Evolutionary conservation across 192 early-diverging fungal species (phyloP).

Genomic region (Gaertneriomyces sp.): DNA sequence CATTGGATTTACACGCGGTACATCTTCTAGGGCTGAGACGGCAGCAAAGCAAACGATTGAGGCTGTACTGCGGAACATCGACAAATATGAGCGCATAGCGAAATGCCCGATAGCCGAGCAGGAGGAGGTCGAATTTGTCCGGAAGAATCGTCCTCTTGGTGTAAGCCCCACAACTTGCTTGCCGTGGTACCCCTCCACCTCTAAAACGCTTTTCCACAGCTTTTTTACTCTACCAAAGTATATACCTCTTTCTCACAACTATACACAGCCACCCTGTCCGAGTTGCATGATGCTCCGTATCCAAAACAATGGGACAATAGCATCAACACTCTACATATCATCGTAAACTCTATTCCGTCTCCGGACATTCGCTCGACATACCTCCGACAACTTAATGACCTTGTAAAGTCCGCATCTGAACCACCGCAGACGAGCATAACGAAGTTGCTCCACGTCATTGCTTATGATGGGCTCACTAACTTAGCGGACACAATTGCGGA

Average conservation of each 20-base stretch:
- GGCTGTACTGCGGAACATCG: slow-evolving; percentile 12
- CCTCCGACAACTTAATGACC: slow-evolving; percentile 21
- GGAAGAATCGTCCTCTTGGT: background rate
- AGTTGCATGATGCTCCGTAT: background rate
- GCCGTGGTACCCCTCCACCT: background rate
- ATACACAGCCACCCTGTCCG: background rate
- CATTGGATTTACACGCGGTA: slow-evolving; percentile 1
- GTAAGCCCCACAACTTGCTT: no score
- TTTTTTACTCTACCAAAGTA: background rate
- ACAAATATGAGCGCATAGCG: background rate
- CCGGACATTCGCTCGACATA: slow-evolving; percentile 8
- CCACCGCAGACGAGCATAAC: background rate
- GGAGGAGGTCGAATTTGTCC: background rate
- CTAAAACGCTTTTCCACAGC: slow-evolving; percentile 8
- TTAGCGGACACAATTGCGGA: slow-evolving; percentile 30
- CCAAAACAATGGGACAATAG: background rate
- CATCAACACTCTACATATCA: background rate
- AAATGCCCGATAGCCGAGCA: slow-evolving; percentile 4
- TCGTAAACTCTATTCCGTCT: slow-evolving; percentile 1
- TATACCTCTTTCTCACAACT: background rate
- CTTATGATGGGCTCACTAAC: slow-evolving; percentile 24
- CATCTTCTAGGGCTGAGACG: slow-evolving; percentile 24
- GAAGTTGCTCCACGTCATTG: slow-evolving; percentile 22
- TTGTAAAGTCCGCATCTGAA: slow-evolving; percentile 8
- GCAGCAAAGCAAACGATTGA: slow-evolving; percentile 34